A percentile compares a stretch with the other conserved stretches of the same genome.
Conservation (phyloP, 78 protist genomes). For the Dictyostelium citrinum region DNA sequence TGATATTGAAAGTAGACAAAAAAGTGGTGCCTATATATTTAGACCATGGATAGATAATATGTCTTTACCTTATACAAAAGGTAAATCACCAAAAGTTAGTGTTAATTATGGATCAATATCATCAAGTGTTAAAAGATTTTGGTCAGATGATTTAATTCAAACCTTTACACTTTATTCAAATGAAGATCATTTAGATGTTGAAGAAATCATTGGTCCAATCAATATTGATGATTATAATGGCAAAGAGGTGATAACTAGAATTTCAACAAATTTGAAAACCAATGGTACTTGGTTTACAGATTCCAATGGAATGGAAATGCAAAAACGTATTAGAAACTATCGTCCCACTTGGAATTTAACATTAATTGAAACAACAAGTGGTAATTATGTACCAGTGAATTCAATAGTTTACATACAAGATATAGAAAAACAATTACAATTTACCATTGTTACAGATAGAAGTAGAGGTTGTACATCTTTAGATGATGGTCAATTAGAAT, state of each 20-base stretch:
- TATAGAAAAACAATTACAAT: not conserved
- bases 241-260: conserved; percentile 82
- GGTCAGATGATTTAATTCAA: conserved; percentile 23
- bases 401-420: conserved; percentile 72
- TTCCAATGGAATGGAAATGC: conserved; percentile 92
- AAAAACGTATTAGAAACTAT: conserved; percentile 63
- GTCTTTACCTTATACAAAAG: not conserved
- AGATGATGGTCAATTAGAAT: conserved; percentile 79
- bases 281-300: conserved; percentile 83
- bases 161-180: conserved; percentile 50
- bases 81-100: not conserved
- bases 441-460: conserved; percentile 78
- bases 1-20: conserved; percentile 31
- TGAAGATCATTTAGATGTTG: conserved; percentile 22
- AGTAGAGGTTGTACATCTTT: conserved; percentile 64
- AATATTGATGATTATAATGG: conserved; percentile 75
- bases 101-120: not conserved
- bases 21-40: conserved; percentile 91
- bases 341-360: conserved; percentile 78
- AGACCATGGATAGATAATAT: conserved; percentile 52
- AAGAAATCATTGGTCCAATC: conserved; percentile 82
- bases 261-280: conserved; percentile 53
- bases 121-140: not conserved
- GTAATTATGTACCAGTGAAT: conserved; percentile 92
- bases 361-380: conserved; percentile 83